Percentiles rank a stretch among this genome's conserved stretches.
Conservation (phyloP, 108 stramenopile species). For the Craspedostauros australis region DNA sequence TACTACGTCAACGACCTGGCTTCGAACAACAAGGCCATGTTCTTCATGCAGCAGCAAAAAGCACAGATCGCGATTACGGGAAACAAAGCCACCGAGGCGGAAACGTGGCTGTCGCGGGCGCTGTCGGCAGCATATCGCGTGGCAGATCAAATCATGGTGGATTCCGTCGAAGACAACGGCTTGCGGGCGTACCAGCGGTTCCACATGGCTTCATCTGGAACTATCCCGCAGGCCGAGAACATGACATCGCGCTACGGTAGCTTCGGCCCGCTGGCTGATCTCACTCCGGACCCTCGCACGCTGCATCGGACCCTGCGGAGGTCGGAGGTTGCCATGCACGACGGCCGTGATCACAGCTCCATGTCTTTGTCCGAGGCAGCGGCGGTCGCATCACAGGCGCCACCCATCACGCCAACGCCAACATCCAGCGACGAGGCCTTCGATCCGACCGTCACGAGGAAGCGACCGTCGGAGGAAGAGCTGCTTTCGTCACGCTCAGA, state of each 20-base stretch:
- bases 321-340: too few relatives aligned
- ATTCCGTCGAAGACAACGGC: slow-evolving; percentile 44
- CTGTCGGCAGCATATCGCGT: slow-evolving; percentile 27
- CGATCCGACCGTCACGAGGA: too few relatives aligned
- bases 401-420: too few relatives aligned
- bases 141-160: slow-evolving; percentile 41
- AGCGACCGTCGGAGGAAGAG: too few relatives aligned
- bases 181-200: slow-evolving; percentile 18
- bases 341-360: too few relatives aligned
- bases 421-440: too few relatives aligned
- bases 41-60: slow-evolving; percentile 51
- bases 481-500: too few relatives aligned
- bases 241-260: slow-evolving; percentile 47
- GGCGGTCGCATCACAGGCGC: too few relatives aligned
- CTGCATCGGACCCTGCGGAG: slow-evolving; percentile 8
- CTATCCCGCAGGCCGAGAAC: slow-evolving; percentile 35
- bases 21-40: slow-evolving; percentile 46
- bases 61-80: slow-evolving; percentile 62
- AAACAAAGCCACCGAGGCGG: slow-evolving; percentile 30
- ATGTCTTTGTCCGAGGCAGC: too few relatives aligned
- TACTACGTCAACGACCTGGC: slow-evolving; percentile 78
- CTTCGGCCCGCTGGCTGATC: slow-evolving; percentile 25
- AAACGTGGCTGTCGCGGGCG: slow-evolving; percentile 42
- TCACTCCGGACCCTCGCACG: slow-evolving; percentile 6
- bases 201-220: not conserved